These are phyloP conservation scores for Alternaria arborescens DNA, from an alignment of 2,329 filamentous ascomycete genomes.

Conservation along the genomic window DNA sequence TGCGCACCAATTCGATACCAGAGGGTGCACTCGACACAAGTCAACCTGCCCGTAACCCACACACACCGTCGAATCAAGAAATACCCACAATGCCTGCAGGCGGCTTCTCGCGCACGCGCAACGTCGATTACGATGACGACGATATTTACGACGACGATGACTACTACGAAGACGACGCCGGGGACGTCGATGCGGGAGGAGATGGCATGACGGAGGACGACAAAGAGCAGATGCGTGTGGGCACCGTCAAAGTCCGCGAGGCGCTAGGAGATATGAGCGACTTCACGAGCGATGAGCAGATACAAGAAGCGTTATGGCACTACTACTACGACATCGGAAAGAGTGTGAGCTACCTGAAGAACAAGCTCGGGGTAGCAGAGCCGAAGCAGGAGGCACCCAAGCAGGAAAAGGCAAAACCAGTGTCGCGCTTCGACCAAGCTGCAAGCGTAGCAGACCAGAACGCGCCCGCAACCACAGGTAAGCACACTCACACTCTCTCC, in stretches of 20 bases:
- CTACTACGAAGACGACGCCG: slow-evolving; percentile 47
- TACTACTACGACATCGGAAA: slow-evolving; percentile 95
- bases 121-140: slow-evolving; percentile 59
- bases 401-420: slow-evolving; percentile 49
- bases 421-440: slow-evolving; percentile 56
- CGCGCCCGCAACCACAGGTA: slow-evolving; percentile 56
- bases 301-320: slow-evolving; percentile 91
- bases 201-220: slow-evolving; percentile 41
- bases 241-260: slow-evolving; percentile 71
- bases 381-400: slow-evolving; percentile 43
- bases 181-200: slow-evolving; percentile 33
- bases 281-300: slow-evolving; percentile 71
- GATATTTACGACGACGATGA: slow-evolving; percentile 63
- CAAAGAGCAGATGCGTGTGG: slow-evolving; percentile 66
- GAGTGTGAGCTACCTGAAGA: slow-evolving; percentile 79
- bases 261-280: slow-evolving; percentile 69
- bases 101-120: slow-evolving; percentile 56
- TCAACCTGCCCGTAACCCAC: neutral
- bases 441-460: slow-evolving; percentile 49
- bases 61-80: neutral
- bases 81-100: slow-evolving; percentile 37
- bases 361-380: slow-evolving; percentile 52
- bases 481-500: slow-evolving; percentile 45
- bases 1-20: neutral
- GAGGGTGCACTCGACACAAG: neutral